A percentile compares a stretch with the other conserved stretches of the same genome.
Evolutionary conservation across 257 asterid genomes (phyloP).

Genomic region (Przewalskia tangutica): DNA sequence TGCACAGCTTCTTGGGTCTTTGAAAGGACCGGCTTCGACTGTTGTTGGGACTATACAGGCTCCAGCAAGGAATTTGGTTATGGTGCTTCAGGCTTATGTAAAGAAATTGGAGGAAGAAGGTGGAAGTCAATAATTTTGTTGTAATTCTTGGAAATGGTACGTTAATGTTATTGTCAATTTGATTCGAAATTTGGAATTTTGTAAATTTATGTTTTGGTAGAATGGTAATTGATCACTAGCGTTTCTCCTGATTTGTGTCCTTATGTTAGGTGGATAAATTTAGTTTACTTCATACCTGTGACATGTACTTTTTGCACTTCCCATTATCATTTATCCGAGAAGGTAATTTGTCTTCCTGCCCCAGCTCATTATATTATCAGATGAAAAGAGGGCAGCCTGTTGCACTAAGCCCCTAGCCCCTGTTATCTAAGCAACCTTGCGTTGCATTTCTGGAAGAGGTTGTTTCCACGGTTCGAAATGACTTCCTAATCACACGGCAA

Average conservation of each 20-base stretch:
- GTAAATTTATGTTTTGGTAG: not conserved
- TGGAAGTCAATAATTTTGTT: constrained; percentile 24
- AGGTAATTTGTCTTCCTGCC: not conserved
- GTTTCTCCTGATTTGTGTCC: not conserved
- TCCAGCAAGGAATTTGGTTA: constrained; percentile 74
- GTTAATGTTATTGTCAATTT: constrained; percentile 15
- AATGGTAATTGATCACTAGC: not conserved
- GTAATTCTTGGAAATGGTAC: not conserved
- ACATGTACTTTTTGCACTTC: not conserved
- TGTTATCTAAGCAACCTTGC: too few species aligned
- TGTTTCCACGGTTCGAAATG: too few species aligned
- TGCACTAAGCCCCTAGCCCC: not conserved
- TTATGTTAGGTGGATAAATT: not conserved
- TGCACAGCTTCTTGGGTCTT: constrained; percentile 55
- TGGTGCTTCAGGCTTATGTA: constrained; percentile 68
- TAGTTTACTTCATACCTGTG: not conserved
- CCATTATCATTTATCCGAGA: not conserved
- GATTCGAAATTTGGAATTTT: not conserved
- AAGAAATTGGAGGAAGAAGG: constrained; percentile 71
- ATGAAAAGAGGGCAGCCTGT: not conserved
- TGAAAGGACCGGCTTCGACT: constrained; percentile 86
- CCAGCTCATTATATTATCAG: not conserved
- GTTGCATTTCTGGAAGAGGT: too few species aligned
- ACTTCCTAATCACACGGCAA: too few species aligned
- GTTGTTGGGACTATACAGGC: constrained; percentile 89